Base-by-base conservation (phyloP, 2,329 filamentous ascomycete genomes). In the Trichoderma sp. region DNA sequence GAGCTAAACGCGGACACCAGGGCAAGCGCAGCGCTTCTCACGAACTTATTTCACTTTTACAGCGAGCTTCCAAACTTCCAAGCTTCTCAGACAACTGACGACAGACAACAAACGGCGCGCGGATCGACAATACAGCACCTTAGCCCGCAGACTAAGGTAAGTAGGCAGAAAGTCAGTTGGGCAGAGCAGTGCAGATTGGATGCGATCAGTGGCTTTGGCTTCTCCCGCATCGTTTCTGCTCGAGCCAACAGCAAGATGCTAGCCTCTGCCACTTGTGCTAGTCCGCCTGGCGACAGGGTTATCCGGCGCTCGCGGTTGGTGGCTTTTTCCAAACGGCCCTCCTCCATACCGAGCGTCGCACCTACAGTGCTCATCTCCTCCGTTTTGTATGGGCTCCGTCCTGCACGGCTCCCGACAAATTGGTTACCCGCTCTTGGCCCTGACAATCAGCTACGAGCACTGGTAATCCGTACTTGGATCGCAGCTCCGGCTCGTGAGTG, bases 281-380 rank as follows among this genome's bases (percentile, higher is more conserved):
- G 50, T n/a, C 53, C 60, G 60, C 60, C 60, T 35, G 60, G 60
- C 31, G 60, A 50, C 69, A 64, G 69, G 69, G 69, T 63, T 35
- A 35, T 72, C 69, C 59, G 59, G 35, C 29, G 66, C 66, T 69
- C 50, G 33, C 67, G 67, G 69, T 73, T 73, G 69, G 69, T 73
- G 69, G 69, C 69, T 56, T 73, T 73, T 73, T 73, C 68, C 9
- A 72, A 62, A 63, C 69, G 59, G 69, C 56, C 31, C 33, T 45
- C 68, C 59, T 72, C 69, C 38, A 72, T 64, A 29, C n/a, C 69
- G 27, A 72, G 38, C 35, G 69, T 66, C 71, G 60, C 71, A 74
- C 62, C 33, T 74, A 64, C n/a, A 72, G 59, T 72, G 69, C 69
- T 53, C 59, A 50, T 72, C 59, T 72, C n/a, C 29, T 64, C 69